These are phyloP conservation scores for Podospora fimiseda DNA, from an alignment of 495 filamentous ascomycete genomes.

Conservation along the genomic window DNA sequence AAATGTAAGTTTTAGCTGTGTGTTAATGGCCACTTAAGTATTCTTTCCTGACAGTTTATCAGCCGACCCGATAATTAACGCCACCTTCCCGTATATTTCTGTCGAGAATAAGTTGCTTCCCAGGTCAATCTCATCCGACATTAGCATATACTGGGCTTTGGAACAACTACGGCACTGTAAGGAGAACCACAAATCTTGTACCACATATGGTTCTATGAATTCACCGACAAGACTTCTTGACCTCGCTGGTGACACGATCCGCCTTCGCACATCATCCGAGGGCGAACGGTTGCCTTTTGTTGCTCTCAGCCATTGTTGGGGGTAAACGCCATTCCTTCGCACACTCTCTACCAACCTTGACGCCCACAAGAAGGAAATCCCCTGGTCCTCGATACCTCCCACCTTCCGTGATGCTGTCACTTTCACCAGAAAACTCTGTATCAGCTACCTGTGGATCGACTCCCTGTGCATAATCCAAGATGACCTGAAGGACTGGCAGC, in stretches of 20 bases:
- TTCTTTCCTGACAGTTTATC: no score
- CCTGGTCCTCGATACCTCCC: neutral
- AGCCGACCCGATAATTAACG: no score
- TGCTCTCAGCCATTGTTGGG: neutral
- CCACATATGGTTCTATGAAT: no score
- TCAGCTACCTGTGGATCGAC: neutral
- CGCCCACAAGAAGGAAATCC: neutral
- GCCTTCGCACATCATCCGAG: neutral
- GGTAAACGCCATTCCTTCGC: neutral
- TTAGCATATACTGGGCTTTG: neutral
- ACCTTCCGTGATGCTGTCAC: neutral
- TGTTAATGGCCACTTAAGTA: no score
- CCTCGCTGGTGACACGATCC: neutral
- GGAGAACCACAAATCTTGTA: no score
- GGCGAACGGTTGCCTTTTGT: neutral
- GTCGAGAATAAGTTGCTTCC: no score
- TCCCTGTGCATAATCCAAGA: constrained; percentile 9
- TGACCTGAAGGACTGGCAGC: constrained; percentile 12
- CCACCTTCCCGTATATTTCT: no score
- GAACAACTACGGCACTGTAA: neutral
- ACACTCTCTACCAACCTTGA: neutral
- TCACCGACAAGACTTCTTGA: neutral
- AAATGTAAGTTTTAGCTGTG: no score
- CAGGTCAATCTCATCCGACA: no score
- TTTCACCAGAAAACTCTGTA: neutral